Conservation (phyloP, 106 monocot genomes). For the Triglochin maritima region DNA sequence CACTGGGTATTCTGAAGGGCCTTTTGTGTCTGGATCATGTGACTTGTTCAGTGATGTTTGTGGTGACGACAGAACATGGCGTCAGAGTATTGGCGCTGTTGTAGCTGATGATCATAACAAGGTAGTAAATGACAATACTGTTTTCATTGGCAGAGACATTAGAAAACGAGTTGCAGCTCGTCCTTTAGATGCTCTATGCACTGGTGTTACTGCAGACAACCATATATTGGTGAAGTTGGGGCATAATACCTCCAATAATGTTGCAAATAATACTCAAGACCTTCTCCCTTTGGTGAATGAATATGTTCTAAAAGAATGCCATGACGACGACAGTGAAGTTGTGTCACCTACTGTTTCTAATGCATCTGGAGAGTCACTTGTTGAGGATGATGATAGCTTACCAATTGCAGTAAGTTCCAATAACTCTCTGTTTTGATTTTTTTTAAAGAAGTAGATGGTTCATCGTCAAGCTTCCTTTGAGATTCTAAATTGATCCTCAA, state of each 20-base stretch:
- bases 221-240: no score
- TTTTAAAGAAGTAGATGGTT: not conserved
- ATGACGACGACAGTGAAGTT: conserved; percentile 24
- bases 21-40: conserved; percentile 34
- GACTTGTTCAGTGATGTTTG: conserved; percentile 78
- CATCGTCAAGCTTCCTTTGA: conserved; percentile 3
- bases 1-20: conserved; percentile 5
- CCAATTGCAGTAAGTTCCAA: not conserved
- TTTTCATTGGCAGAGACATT: conserved; percentile 6
- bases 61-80: conserved; percentile 46
- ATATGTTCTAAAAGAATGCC: conserved; percentile 38
- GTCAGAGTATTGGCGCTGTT: conserved; percentile 16
- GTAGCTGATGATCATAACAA: conserved; percentile 13
- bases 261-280: conserved; percentile 15
- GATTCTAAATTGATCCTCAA: no score
- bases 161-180: conserved; percentile 6
- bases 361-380: conserved; percentile 12
- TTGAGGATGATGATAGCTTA: conserved; percentile 16
- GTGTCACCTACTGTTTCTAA: conserved; percentile 17
- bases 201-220: not conserved
- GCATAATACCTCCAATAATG: not conserved
- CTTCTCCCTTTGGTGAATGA: conserved; percentile 13
- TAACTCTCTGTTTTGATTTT: not conserved
- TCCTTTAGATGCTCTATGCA: conserved; percentile 1
- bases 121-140: conserved; percentile 8